Base-by-base conservation (phyloP, 306 rosid species). In the Prunus fruticosa region DNA sequence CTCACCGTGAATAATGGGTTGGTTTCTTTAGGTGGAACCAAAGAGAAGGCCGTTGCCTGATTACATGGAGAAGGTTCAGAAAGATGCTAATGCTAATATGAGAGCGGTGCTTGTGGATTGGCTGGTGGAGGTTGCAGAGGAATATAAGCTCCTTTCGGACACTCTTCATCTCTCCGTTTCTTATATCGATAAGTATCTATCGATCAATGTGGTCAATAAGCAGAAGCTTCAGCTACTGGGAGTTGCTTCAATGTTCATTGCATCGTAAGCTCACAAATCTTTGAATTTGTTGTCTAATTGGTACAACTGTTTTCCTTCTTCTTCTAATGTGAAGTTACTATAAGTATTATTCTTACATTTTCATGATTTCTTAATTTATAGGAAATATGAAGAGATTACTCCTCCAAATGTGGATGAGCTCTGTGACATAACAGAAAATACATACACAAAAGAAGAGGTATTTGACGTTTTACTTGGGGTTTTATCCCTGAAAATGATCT, bases 61-160 rank as follows among this genome's bases (percentile, higher is more conserved):
- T 81, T 96, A 89, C 72, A 43, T 89, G 4, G 93, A 90, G 74
- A 89, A 78, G 65, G 85, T 92, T 67, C 97, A 96, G 86, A 89
- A 45, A 34, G 93, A 92, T 70, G 67, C 91, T 49, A 83, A 82
- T 72, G 86, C 93, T 20, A 84, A 77, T 57, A 92, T 96, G 97
- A 83, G 98, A 32, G 96, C 90, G 11, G 76, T 91, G 52, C 53
- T 96, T 78, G 96, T 96, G 49, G 98, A 96, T 86, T 96, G 99
- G 99, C 74, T 96, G 76, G 93, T 91, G 15, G 97, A 96, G 75
- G 97, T 96, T 82, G 89, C 98, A 0, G 98, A 92, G 62, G 99
- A 96, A 28, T 91, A 89, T 69, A 91, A 85, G 49, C 91, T 92
- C 77, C 76, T 86, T 78, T 84, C 97, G 0, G 99, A 96, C n/a